Evolutionary conservation across 1,139 yeast species (phyloP).

Genomic region (Dujonia santamariae): DNA sequence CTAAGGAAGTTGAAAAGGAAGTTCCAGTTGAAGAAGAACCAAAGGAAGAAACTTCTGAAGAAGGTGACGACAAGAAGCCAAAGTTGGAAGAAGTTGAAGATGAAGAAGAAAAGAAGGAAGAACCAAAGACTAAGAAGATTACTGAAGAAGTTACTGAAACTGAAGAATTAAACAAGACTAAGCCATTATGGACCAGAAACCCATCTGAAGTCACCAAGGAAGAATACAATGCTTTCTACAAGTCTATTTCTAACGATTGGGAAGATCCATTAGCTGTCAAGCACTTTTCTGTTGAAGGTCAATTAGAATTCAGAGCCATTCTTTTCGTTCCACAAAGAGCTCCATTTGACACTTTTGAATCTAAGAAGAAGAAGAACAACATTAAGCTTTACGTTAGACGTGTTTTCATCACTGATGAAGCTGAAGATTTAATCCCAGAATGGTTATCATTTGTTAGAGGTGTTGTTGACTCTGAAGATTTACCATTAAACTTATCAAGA

Average conservation of each 20-base stretch:
- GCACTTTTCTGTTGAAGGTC: constrained; percentile 99
- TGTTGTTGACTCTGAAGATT: constrained; percentile 99
- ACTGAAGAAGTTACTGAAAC: constrained; percentile 85
- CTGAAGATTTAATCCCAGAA: constrained; percentile 98
- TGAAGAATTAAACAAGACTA: constrained; percentile 98
- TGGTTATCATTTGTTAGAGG: constrained; percentile 98
- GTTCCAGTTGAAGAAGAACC: constrained; percentile 73
- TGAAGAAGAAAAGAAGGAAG: constrained; percentile 64
- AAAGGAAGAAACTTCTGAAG: constrained; percentile 50
- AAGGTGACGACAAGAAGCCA: constrained; percentile 48
- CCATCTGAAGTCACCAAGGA: constrained; percentile 98
- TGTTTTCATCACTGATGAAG: constrained; percentile 99
- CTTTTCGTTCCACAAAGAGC: constrained; percentile 98
- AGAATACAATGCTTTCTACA: constrained; percentile 99
- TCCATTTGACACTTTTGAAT: constrained; percentile 96
- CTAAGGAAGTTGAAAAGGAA: constrained; percentile 98
- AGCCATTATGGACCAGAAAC: constrained; percentile 99
- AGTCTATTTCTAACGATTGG: constrained; percentile 99
- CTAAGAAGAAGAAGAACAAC: constrained; percentile 98
- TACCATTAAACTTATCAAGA: constrained; percentile 99
- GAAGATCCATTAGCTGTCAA: constrained; percentile 99
- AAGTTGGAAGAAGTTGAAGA: constrained; percentile 72
- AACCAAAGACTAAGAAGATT: constrained; percentile 71
- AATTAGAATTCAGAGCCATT: constrained; percentile 98
- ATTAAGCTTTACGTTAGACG: constrained; percentile 99